These are phyloP conservation scores for Tuber melanosporum DNA, from an alignment of 495 filamentous ascomycete species.

Conservation along the genomic window DNA sequence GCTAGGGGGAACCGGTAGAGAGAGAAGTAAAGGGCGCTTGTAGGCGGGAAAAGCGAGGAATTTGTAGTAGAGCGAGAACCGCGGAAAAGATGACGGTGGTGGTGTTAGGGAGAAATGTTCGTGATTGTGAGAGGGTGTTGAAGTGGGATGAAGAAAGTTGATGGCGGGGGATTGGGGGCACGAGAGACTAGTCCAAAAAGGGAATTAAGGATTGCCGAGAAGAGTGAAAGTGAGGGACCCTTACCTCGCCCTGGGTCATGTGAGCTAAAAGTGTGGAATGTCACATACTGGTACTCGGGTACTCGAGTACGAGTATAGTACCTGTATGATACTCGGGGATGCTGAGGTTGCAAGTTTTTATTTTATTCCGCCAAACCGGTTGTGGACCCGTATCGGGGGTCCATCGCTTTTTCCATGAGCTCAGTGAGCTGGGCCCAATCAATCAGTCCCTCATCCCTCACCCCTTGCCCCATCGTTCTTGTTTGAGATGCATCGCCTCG, in stretches of 20 bases:
- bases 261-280: neutral
- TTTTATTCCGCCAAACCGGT: conserved; percentile 1
- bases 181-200: neutral
- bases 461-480: neutral
- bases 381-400: neutral
- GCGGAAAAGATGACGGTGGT: neutral
- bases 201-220: neutral
- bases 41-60: neutral
- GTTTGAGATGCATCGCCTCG: neutral
- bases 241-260: neutral
- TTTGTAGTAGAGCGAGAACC: neutral
- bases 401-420: neutral
- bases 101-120: neutral
- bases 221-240: neutral
- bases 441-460: neutral
- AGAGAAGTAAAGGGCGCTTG: neutral
- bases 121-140: neutral
- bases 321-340: no score
- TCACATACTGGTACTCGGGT: neutral
- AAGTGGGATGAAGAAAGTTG: neutral
- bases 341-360: neutral
- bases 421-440: neutral
- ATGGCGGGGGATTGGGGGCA: neutral
- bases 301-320: no score
- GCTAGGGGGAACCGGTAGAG: neutral